Percentiles rank a stretch among this genome's conserved stretches.
phyloP scores from a whole-genome alignment of 2,329 filamentous ascomycete species.

The Penicillium sp. region DNA sequence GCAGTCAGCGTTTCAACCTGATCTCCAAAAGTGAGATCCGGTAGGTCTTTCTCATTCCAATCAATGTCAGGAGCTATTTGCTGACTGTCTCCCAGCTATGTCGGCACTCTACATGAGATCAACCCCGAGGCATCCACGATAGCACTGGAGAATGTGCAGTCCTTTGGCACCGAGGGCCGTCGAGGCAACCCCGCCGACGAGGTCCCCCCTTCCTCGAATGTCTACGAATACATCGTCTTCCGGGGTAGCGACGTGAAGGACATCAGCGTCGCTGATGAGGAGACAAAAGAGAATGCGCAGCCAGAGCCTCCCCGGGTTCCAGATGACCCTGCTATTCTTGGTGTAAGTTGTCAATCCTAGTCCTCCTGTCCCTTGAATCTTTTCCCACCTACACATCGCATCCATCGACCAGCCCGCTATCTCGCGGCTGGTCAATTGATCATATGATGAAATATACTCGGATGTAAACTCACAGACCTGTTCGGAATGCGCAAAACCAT shows the following conservation, averaged over 20 bases:
- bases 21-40: constrained; percentile 98
- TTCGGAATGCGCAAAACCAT: constrained; percentile 92
- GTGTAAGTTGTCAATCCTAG: constrained; percentile 68
- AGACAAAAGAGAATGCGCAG: constrained; percentile 70
- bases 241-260: constrained; percentile 98
- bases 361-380: constrained; percentile 11
- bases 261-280: constrained; percentile 84
- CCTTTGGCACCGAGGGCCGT: constrained; percentile 91
- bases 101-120: constrained; percentile 94
- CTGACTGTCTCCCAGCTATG: constrained; percentile 68
- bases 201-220: constrained; percentile 77
- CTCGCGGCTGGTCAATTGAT: constrained; percentile 27
- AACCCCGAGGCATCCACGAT: constrained; percentile 97
- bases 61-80: constrained; percentile 19
- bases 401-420: constrained; percentile 2
- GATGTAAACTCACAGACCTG: constrained; percentile 83
- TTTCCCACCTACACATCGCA: constrained; percentile 9
- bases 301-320: constrained; percentile 77
- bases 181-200: constrained; percentile 77
- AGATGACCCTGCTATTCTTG: constrained; percentile 93
- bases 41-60: constrained; percentile 55
- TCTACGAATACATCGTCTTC: constrained; percentile 99
- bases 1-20: constrained; percentile 88
- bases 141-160: constrained; percentile 92
- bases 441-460: constrained; percentile 85